A percentile compares a stretch with the other conserved stretches of the same genome.
Conservation (phyloP, 331 rosid species). For the Erythrophleum ivorense region DNA sequence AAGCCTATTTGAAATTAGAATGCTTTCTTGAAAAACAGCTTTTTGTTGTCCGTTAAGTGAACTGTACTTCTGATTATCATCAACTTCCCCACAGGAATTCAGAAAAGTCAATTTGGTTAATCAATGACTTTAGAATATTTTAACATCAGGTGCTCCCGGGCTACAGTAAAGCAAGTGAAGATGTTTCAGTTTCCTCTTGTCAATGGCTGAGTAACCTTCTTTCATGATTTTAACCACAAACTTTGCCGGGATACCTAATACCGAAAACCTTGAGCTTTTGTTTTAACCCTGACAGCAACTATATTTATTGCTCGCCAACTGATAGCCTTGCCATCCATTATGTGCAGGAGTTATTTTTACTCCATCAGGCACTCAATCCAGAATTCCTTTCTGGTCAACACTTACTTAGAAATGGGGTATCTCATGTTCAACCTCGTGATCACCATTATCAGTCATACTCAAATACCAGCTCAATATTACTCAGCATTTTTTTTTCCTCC, state of each 20-base stretch:
- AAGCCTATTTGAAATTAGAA: neutral
- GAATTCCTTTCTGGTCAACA: constrained; percentile 80
- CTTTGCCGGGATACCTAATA: neutral
- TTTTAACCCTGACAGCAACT: neutral
- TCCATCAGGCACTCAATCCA: constrained; percentile 86
- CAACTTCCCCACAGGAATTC: neutral
- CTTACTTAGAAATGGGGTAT: constrained; percentile 83
- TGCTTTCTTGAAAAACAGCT: constrained; percentile 16
- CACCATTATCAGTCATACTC: constrained; percentile 16
- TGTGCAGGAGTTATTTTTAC: constrained; percentile 75
- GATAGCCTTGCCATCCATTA: constrained; percentile 20
- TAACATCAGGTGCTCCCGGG: neutral
- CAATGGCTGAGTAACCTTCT: neutral
- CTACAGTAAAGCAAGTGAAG: constrained; percentile 4
- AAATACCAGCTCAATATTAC: constrained; percentile 27
- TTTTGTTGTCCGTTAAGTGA: constrained; percentile 29
- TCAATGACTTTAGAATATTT: neutral
- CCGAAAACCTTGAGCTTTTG: constrained; percentile 5
- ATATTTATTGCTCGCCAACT: neutral
- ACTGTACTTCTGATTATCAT: constrained; percentile 6
- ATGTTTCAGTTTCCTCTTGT: neutral
- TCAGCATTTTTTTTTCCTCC: constrained; percentile 11
- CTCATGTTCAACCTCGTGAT: constrained; percentile 36
- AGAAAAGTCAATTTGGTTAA: neutral
- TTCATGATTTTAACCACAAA: no score